A percentile compares a stretch with the other conserved stretches of the same genome.
phyloP scores from a whole-genome alignment of 73 alveolate genomes.

The Symbiodinium pilosum region DNA sequence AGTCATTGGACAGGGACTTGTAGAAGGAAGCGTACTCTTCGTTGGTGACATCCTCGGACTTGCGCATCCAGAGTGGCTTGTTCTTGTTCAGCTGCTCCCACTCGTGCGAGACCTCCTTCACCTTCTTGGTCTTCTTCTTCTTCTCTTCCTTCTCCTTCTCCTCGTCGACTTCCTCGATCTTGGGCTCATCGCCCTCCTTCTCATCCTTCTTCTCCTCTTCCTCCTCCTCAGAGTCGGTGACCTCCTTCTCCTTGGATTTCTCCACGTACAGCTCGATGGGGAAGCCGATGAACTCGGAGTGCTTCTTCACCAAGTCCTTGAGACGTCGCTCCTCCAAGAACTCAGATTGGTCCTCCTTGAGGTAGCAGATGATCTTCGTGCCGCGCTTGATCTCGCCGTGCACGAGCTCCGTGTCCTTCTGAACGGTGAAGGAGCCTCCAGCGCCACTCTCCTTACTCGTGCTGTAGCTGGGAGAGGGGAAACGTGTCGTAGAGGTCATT shows the following conservation, averaged over 20 bases:
- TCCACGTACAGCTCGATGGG: slow-evolving; percentile 96
- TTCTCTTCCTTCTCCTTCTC: too few relatives aligned
- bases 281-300: slow-evolving; percentile 98
- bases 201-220: slow-evolving; percentile 96
- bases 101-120: too few relatives aligned
- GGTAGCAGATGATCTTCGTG: slow-evolving; percentile 97
- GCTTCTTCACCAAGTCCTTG: slow-evolving; percentile 98
- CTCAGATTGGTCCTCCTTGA: slow-evolving; percentile 99
- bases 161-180: slow-evolving; percentile 96
- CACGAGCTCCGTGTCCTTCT: slow-evolving; percentile 97
- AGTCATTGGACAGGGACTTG: slow-evolving; percentile 99
- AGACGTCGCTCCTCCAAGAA: slow-evolving; percentile 98
- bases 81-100: slow-evolving; percentile 97
- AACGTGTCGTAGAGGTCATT: too few relatives aligned
- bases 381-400: slow-evolving; percentile 98
- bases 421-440: slow-evolving; percentile 99
- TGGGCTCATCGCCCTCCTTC: slow-evolving; percentile 97
- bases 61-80: slow-evolving; percentile 99
- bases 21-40: slow-evolving; percentile 99
- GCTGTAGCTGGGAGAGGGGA: too few relatives aligned
- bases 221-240: slow-evolving; percentile 96
- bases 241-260: slow-evolving; percentile 97
- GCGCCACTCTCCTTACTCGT: slow-evolving; percentile 99
- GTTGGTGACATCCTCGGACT: slow-evolving; percentile 99
- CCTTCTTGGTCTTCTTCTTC: too few relatives aligned